These are phyloP conservation scores for Aurantiochytrium sp. DNA, from an alignment of 108 stramenopile genomes.

Conservation along the genomic window DNA sequence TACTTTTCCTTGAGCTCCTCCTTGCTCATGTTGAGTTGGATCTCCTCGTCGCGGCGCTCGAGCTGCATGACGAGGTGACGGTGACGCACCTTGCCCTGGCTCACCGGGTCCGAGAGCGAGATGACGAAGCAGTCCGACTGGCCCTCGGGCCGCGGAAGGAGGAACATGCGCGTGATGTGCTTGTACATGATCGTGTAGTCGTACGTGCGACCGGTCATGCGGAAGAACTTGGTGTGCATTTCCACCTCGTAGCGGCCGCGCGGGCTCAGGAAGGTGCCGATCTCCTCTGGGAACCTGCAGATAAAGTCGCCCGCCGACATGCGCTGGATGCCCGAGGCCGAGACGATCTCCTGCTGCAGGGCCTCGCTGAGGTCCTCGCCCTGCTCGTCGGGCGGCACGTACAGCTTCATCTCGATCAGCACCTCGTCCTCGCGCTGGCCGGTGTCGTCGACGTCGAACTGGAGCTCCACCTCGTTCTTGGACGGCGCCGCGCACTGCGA, in stretches of 20 bases:
- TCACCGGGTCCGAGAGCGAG: slow-evolving; percentile 90
- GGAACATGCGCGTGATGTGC: slow-evolving; percentile 85
- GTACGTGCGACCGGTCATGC: slow-evolving; percentile 82
- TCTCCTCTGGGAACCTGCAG: slow-evolving; percentile 76
- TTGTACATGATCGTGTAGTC: slow-evolving; percentile 97
- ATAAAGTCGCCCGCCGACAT: slow-evolving; percentile 79
- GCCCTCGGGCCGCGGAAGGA: slow-evolving; percentile 89
- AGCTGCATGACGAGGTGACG: slow-evolving; percentile 91
- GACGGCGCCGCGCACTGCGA: slow-evolving; percentile 56
- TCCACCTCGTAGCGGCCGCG: slow-evolving; percentile 91
- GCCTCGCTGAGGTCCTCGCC: slow-evolving; percentile 57
- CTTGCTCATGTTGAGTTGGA: slow-evolving; percentile 80
- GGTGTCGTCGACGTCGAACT: slow-evolving; percentile 52
- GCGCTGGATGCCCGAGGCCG: slow-evolving; percentile 71
- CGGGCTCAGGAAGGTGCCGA: slow-evolving; percentile 92
- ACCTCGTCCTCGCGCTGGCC: slow-evolving; percentile 38
- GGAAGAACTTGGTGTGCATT: slow-evolving; percentile 82
- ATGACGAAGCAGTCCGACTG: slow-evolving; percentile 75
- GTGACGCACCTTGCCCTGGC: slow-evolving; percentile 96
- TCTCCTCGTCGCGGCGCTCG: slow-evolving; percentile 71
- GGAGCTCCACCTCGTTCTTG: slow-evolving; percentile 58
- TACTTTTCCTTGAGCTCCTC: slow-evolving; percentile 86
- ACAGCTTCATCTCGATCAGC: slow-evolving; percentile 78
- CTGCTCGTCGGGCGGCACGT: slow-evolving; percentile 82
- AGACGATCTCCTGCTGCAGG: slow-evolving; percentile 52